A percentile compares a stretch with the other conserved stretches of the same genome.
Conservation (phyloP, 192 early-diverging fungal genomes). For the Rhizophagus prolifer region DNA sequence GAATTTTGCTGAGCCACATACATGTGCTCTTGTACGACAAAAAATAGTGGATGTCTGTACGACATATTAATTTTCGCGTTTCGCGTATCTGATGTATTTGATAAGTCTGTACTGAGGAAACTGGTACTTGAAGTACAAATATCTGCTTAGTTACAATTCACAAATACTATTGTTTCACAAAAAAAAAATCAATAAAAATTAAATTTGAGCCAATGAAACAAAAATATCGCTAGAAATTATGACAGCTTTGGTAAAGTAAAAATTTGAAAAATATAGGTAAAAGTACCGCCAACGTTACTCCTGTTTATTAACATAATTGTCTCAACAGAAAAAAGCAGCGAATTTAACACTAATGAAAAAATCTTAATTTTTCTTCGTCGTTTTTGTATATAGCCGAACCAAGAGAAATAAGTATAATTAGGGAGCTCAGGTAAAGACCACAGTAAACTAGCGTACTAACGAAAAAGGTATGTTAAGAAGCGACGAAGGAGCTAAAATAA, state of each 20-base stretch:
- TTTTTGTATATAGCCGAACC: background rate
- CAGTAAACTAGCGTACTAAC: background rate
- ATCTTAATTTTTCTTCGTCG: background rate
- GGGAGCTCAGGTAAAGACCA: background rate
- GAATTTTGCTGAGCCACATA: too few relatives aligned
- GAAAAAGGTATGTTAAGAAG: constrained; percentile 15
- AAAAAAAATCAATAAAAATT: background rate
- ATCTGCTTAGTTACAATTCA: background rate
- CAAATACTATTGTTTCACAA: background rate
- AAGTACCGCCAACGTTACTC: background rate
- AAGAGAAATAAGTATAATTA: background rate
- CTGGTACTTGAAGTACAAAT: too few relatives aligned
- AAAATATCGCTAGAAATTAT: constrained; percentile 17
- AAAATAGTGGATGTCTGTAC: too few relatives aligned
- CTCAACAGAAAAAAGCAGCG: background rate
- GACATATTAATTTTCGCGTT: too few relatives aligned
- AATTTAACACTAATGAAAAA: background rate
- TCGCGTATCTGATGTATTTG: too few relatives aligned
- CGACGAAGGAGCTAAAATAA: constrained; percentile 10
- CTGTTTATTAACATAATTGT: background rate
- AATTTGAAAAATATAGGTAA: constrained; percentile 12
- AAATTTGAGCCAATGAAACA: background rate
- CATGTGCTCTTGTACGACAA: too few relatives aligned
- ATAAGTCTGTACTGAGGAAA: too few relatives aligned
- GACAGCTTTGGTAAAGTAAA: background rate